Conservation (phyloP, 257 asterid species). For the Capsicum rhomboideum region DNA sequence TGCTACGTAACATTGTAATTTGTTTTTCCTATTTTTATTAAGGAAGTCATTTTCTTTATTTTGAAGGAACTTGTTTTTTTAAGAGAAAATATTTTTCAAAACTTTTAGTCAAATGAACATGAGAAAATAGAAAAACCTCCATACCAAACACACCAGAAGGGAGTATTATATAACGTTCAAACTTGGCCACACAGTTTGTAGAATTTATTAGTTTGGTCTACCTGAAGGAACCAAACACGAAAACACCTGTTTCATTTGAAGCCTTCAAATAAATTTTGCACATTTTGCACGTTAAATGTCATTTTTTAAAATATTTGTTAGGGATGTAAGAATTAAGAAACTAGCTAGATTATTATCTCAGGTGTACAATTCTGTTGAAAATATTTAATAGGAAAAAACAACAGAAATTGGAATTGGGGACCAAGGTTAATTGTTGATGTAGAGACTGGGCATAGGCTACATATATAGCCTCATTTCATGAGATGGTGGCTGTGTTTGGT, state of each 20-base stretch:
- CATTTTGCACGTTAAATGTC: no score
- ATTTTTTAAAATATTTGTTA: not conserved
- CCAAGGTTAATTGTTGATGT: not conserved
- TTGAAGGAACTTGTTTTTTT: no score
- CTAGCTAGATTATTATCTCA: not conserved
- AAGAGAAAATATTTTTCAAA: no score
- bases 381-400: no score
- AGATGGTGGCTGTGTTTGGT: not conserved
- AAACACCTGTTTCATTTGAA: not conserved
- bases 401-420: not conserved
- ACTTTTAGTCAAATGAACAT: no score
- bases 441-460: not conserved
- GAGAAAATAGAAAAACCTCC: no score
- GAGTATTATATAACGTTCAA: not conserved
- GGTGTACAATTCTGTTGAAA: not conserved
- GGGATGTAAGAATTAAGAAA: not conserved
- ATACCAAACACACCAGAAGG: no score
- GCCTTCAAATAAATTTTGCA: not conserved
- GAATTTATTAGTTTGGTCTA: no score
- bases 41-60: no score
- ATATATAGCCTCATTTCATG: not conserved
- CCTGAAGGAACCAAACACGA: not conserved
- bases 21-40: no score
- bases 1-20: no score
- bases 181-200: not conserved